Base-by-base conservation (phyloP, 2,329 filamentous ascomycete genomes). In the Salinomyces thailandicus region DNA sequence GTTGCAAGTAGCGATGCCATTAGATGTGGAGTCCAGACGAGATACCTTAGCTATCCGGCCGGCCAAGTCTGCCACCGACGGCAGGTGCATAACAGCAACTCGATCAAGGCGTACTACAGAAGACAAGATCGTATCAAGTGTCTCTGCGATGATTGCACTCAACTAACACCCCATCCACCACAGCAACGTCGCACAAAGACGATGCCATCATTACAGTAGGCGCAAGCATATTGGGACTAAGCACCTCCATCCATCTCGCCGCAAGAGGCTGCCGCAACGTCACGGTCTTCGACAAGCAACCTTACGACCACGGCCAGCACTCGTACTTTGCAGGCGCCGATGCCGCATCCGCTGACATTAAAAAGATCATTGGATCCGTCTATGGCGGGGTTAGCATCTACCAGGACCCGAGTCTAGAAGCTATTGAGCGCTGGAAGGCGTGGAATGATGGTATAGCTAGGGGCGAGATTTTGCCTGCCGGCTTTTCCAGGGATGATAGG, bases 221-320 rank as follows among this genome's bases (percentile, higher is more conserved):
- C 29, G 58, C 58, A 13, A 64, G 64, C n/a, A 64, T 67, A 31
- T 60, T 67, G 18, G 64, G 64, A 22, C 47, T 64, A 33, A 61
- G 58, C n/a, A 62, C 61, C 5, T 62, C 64, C 16, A 41, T 53
- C 4, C 49, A 53, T 26, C 48, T 55, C 6, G 36, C 48, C 13
- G 35, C 41, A 22, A 37, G 44, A 20, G 50, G 50, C 31, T 53
- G 53, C 26, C 45, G 38, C 4, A 50, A 52, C 35, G 43, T 55
- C 11, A 44, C 46, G 15, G 17, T 55, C 24, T 53, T 53, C 31
- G 52, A 73, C 36, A 53, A 54, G 8, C 47, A 42, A 18, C 16
- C 31, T 17, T 47, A 39, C 18, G 27, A 44, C n/a, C 8, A 30
- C 5, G 37, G 32, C 9, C 26, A 35, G 7, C 47, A 43, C 16